Percentiles rank a stretch among this genome's conserved stretches.
Evolutionary conservation across 2,329 filamentous ascomycete genomes (phyloP).

Genomic region (Fusarium sp.): DNA sequence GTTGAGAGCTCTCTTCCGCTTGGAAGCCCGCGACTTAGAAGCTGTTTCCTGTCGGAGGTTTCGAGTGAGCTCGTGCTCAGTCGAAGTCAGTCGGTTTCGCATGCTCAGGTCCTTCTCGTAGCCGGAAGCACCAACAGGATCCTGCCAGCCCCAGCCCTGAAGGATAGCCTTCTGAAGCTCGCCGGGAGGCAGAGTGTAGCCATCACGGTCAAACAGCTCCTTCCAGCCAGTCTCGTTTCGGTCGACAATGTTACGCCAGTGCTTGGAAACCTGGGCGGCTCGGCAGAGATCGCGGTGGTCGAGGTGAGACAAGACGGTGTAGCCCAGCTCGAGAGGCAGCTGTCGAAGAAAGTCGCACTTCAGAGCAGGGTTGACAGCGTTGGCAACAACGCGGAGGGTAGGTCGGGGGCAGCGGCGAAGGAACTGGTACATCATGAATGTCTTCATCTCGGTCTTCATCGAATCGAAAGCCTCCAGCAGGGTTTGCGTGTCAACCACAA

Average conservation of each 20-base stretch:
- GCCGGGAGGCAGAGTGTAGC: slow-evolving; percentile 80
- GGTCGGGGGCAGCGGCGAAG: slow-evolving; percentile 88
- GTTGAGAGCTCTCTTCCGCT: slow-evolving; percentile 66
- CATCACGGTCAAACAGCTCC: slow-evolving; percentile 86
- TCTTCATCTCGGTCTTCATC: slow-evolving; percentile 91
- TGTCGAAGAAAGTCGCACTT: slow-evolving; percentile 93
- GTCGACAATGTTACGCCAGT: slow-evolving; percentile 91
- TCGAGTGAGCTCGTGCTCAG: slow-evolving; percentile 64
- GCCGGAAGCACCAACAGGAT: slow-evolving; percentile 78
- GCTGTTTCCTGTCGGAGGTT: slow-evolving; percentile 55
- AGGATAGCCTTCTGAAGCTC: slow-evolving; percentile 87
- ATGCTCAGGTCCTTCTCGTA: slow-evolving; percentile 84
- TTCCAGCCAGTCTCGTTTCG: slow-evolving; percentile 97
- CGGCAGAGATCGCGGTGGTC: slow-evolving; percentile 88
- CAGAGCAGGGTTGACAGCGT: slow-evolving; percentile 90
- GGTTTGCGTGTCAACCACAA: slow-evolving; percentile 82
- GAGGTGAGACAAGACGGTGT: slow-evolving; percentile 89
- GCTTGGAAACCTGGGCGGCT: slow-evolving; percentile 92
- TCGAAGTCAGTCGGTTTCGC: slow-evolving; percentile 62
- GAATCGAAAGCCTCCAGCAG: slow-evolving; percentile 92
- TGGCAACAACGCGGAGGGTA: slow-evolving; percentile 88
- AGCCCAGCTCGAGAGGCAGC: slow-evolving; percentile 85
- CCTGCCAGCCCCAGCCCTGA: slow-evolving; percentile 98
- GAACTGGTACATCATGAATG: slow-evolving; percentile 96
- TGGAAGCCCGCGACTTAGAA: slow-evolving; percentile 62